Percentiles rank a stretch among this genome's conserved stretches.
Evolutionary conservation across 768 basidiomycete species (phyloP).

Genomic region (Suillus tomentosus): DNA sequence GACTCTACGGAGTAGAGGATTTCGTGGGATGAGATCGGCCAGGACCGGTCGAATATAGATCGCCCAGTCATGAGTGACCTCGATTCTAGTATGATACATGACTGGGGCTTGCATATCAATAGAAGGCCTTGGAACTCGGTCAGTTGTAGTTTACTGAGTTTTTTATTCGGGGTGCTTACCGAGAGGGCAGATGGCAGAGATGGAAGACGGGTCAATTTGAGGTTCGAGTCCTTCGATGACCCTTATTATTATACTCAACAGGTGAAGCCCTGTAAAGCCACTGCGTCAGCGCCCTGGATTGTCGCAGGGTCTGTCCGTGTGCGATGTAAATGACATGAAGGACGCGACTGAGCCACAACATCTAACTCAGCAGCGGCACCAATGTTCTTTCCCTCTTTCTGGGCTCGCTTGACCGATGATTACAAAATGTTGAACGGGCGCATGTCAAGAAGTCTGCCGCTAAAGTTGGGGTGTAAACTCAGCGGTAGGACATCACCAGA

Average conservation of each 20-base stretch:
- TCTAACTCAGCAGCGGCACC: neutral
- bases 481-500: neutral
- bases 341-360: neutral
- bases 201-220: neutral
- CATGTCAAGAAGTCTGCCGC: neutral
- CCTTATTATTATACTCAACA: neutral
- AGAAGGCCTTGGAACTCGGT: too few species aligned
- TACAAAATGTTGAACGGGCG: neutral
- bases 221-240: neutral
- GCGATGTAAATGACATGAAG: neutral
- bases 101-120: too few species aligned
- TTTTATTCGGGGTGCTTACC: too few species aligned
- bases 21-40: too few species aligned
- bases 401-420: neutral
- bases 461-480: neutral
- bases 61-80: neutral
- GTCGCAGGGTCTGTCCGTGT: neutral
- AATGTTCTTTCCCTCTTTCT: neutral
- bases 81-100: neutral
- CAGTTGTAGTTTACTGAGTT: too few species aligned
- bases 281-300: neutral
- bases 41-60: neutral
- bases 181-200: too few species aligned
- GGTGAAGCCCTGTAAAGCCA: neutral
- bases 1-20: too few species aligned